Percentiles rank a stretch among this genome's conserved stretches.
phyloP scores from a whole-genome alignment of 192 early-diverging fungal species.

The Chytriomyces sp. region DNA sequence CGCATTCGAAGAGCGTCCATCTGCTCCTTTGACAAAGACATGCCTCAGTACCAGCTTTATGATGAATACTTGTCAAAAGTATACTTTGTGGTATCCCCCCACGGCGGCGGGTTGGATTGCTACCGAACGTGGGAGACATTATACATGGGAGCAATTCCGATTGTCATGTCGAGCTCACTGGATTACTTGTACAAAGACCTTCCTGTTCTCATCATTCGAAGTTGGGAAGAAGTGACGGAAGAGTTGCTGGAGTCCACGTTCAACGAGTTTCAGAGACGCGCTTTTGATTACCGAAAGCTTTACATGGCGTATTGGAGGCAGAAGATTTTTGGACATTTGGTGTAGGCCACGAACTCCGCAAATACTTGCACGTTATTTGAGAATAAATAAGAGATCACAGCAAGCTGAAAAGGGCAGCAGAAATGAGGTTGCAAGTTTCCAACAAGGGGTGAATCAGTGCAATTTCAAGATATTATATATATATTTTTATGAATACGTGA shows the following conservation, averaged over 20 bases:
- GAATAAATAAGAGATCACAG: too few species aligned
- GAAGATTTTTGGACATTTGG: background rate
- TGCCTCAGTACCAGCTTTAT: background rate
- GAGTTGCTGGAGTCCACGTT: background rate
- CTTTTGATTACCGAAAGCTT: background rate
- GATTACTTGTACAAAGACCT: background rate
- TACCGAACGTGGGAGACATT: conserved; percentile 16
- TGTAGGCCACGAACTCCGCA: too few species aligned
- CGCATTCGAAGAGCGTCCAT: background rate
- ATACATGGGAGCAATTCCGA: conserved; percentile 7
- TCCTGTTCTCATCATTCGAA: background rate
- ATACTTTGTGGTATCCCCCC: conserved; percentile 13
- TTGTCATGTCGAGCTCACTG: background rate
- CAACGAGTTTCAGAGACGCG: background rate
- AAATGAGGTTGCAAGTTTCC: too few species aligned
- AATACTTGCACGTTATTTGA: too few species aligned
- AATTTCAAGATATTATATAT: too few species aligned
- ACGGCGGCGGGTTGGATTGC: conserved; percentile 16
- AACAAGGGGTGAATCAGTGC: too few species aligned
- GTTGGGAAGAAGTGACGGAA: background rate
- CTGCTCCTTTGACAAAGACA: background rate
- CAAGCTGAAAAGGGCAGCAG: too few species aligned
- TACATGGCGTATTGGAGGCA: background rate
- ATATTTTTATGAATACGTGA: too few species aligned
- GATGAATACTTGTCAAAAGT: background rate